These are phyloP conservation scores for Hippophae gyantsensis DNA, from an alignment of 306 rosid species.

Conservation along the genomic window DNA sequence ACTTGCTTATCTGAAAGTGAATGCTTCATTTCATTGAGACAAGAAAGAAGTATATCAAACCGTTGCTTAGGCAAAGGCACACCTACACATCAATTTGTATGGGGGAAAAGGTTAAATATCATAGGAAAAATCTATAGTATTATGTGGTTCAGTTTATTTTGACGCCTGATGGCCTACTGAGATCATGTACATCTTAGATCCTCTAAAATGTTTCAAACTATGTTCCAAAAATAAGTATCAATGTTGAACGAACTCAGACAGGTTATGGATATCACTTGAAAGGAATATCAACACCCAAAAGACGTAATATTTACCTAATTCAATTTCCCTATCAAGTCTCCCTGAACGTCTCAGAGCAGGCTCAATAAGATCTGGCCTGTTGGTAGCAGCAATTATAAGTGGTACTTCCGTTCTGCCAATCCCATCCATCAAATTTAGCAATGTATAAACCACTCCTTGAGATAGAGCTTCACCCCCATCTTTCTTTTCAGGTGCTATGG, in stretches of 20 bases:
- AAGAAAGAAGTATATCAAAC: slow-evolving; percentile 51
- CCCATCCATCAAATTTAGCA: slow-evolving; percentile 82
- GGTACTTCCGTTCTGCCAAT: slow-evolving; percentile 52
- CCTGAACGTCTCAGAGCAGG: slow-evolving; percentile 94
- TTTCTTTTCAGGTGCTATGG: slow-evolving; percentile 83
- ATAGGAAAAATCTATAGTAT: background rate
- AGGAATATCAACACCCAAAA: slow-evolving; percentile 2
- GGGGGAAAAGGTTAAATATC: background rate
- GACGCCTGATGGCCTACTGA: too few species aligned
- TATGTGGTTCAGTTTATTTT: too few species aligned
- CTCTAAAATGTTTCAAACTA: too few species aligned
- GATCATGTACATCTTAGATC: too few species aligned
- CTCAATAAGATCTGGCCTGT: slow-evolving; percentile 74
- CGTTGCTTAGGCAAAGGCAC: slow-evolving; percentile 78
- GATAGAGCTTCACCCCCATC: slow-evolving; percentile 86
- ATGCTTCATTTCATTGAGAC: slow-evolving; percentile 65
- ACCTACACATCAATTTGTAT: slow-evolving; percentile 41
- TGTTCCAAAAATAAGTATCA: too few species aligned
- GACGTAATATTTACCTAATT: slow-evolving; percentile 47
- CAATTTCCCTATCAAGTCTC: slow-evolving; percentile 86
- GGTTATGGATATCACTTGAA: slow-evolving; percentile 6
- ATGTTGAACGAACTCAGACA: background rate
- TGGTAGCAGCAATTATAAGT: slow-evolving; percentile 82
- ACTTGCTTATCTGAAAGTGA: slow-evolving; percentile 51
- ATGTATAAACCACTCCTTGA: slow-evolving; percentile 73